Evolutionary conservation across 306 rosid genomes (phyloP).

Genomic region (Oemleria cerasiformis): DNA sequence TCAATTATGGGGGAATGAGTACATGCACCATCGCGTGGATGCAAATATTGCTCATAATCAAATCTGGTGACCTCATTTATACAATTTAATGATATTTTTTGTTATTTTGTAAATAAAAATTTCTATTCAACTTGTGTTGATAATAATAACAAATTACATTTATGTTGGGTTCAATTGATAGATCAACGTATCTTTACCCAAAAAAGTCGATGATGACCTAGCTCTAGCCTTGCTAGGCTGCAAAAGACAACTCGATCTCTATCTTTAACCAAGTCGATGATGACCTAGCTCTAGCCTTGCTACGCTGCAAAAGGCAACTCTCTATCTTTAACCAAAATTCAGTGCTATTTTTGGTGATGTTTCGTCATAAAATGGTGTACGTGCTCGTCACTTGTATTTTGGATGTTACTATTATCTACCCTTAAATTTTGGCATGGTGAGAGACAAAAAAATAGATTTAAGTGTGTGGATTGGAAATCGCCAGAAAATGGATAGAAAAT

Average conservation of each 20-base stretch:
- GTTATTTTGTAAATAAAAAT: no score
- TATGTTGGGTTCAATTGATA: no score
- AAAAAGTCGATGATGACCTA: not conserved
- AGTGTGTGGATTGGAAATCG: not conserved
- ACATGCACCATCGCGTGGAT: no score
- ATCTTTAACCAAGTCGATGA: conserved; percentile 2
- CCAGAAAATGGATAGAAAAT: not conserved
- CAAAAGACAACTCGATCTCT: conserved; percentile 6
- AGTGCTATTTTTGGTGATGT: conserved; percentile 1
- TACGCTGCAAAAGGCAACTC: conserved; percentile 8
- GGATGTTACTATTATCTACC: not conserved
- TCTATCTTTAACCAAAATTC: conserved; percentile 5
- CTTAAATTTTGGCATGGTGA: not conserved
- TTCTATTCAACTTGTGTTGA: no score
- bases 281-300: not conserved
- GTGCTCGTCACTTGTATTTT: not conserved
- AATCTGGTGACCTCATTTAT: no score
- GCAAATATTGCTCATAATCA: no score
- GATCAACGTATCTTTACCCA: not conserved
- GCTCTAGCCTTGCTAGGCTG: not conserved
- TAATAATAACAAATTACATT: no score
- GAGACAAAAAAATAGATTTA: not conserved
- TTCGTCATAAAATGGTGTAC: conserved; percentile 7
- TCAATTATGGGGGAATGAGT: no score
- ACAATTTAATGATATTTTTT: no score